Evolutionary conservation across 148 eudicot species (phyloP).

Genomic region (Rheum nobile): DNA sequence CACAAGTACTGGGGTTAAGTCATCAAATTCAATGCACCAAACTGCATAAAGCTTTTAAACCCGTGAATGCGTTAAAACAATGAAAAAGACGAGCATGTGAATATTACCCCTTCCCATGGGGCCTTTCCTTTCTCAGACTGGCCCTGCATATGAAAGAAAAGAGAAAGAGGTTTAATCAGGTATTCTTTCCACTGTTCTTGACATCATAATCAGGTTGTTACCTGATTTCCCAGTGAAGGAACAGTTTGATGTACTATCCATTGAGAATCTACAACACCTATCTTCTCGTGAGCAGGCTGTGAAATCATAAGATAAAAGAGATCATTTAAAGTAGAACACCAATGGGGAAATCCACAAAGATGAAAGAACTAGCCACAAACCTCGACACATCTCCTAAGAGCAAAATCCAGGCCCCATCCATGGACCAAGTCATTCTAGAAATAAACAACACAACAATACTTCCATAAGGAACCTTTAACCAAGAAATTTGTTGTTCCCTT

Average conservation of each 20-base stretch:
- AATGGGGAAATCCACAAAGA: not conserved
- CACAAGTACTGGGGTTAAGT: not conserved
- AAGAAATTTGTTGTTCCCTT: not conserved
- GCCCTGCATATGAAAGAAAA: conserved; percentile 37
- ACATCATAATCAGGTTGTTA: not conserved
- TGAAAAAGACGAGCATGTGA: not conserved
- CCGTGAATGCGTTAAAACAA: not conserved
- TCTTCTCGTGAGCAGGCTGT: conserved; percentile 83
- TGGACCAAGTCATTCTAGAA: conserved; percentile 84
- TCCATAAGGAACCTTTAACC: not conserved
- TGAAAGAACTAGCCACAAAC: conserved; percentile 22
- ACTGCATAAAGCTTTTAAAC: not conserved
- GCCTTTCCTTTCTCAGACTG: conserved; percentile 66
- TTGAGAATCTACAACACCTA: conserved; percentile 82
- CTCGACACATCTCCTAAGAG: conserved; percentile 75
- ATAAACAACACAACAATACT: not conserved
- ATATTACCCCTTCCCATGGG: conserved; percentile 83
- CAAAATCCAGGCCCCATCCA: conserved; percentile 97
- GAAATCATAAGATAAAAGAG: not conserved
- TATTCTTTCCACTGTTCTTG: not conserved
- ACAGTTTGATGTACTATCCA: conserved; percentile 75
- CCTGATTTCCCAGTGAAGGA: conserved; percentile 59
- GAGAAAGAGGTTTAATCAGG: not conserved
- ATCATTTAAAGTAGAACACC: conserved; percentile 1
- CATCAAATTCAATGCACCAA: not conserved